Conservation (phyloP, 2,329 filamentous ascomycete species). For the Clarireedia monteithiana region DNA sequence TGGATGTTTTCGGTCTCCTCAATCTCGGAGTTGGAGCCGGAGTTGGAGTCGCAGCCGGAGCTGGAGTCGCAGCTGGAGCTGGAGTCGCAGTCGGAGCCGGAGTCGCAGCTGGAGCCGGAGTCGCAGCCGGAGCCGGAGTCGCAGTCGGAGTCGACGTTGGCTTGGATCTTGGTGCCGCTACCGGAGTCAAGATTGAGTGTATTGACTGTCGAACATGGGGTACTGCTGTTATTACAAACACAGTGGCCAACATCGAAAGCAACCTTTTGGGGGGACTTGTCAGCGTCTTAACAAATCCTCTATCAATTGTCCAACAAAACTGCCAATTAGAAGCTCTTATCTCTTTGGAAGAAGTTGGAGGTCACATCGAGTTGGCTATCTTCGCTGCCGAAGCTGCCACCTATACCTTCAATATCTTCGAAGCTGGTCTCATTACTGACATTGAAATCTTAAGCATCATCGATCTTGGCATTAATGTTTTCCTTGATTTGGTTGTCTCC, state of each 20-base stretch:
- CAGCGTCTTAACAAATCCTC: constrained; percentile 16
- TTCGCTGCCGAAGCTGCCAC: constrained; percentile 11
- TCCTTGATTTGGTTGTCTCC: constrained; percentile 21
- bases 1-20: constrained; percentile 5
- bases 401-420: constrained; percentile 18
- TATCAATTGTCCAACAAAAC: constrained; percentile 11
- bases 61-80: too few species aligned
- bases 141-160: neutral
- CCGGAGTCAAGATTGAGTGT: constrained; percentile 12
- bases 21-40: neutral
- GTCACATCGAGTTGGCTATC: constrained; percentile 19
- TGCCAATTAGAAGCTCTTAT: constrained; percentile 18
- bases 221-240: constrained; percentile 16
- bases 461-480: constrained; percentile 15
- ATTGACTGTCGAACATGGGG: constrained; percentile 22
- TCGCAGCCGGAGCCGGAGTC: too few species aligned
- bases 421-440: constrained; percentile 10
- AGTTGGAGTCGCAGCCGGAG: too few species aligned
- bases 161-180: constrained; percentile 2
- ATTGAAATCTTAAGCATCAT: constrained; percentile 17
- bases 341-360: constrained; percentile 15
- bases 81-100: neutral
- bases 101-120: neutral
- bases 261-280: constrained; percentile 12
- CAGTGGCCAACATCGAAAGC: constrained; percentile 12